These are phyloP conservation scores for Mucor lusitanicus DNA, from an alignment of 371 early-diverging fungal genomes.

Conservation along the genomic window DNA sequence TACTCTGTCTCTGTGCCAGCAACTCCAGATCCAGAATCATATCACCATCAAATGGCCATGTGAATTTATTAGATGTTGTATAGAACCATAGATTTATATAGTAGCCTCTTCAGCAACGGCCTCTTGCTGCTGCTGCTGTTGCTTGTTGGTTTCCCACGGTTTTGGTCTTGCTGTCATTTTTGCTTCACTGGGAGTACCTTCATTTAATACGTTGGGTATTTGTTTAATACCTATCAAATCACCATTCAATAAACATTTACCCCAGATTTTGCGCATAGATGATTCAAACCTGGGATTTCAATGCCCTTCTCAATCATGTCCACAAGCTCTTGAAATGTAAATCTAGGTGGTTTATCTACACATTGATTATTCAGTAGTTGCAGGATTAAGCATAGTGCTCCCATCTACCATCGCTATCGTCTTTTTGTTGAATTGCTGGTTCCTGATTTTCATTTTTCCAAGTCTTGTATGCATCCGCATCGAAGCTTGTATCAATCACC, in stretches of 20 bases:
- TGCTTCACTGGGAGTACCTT: conserved; percentile 49
- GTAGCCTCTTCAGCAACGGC: background rate
- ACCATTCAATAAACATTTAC: background rate
- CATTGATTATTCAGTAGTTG: background rate
- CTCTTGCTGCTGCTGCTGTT: background rate
- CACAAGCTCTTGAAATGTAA: conserved; percentile 56
- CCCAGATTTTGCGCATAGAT: background rate
- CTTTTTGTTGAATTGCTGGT: background rate
- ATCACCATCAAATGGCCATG: conserved; percentile 10
- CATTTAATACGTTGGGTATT: conserved; percentile 54
- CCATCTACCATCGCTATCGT: background rate
- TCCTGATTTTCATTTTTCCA: conserved; percentile 24
- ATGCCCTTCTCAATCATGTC: conserved; percentile 56
- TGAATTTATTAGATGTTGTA: background rate
- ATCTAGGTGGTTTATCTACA: conserved; percentile 19
- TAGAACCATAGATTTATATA: background rate
- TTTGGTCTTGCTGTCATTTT: conserved; percentile 48
- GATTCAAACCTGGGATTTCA: conserved; percentile 52
- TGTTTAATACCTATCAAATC: conserved; percentile 45
- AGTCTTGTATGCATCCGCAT: conserved; percentile 16
- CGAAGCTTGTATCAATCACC: conserved; percentile 4
- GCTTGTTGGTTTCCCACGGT: conserved; percentile 46
- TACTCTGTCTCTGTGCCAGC: conserved; percentile 27
- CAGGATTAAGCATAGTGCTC: background rate
- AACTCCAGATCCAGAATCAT: conserved; percentile 28